Conservation (phyloP, 345 rosid genomes). For the Eucalyptus caleyi region DNA sequence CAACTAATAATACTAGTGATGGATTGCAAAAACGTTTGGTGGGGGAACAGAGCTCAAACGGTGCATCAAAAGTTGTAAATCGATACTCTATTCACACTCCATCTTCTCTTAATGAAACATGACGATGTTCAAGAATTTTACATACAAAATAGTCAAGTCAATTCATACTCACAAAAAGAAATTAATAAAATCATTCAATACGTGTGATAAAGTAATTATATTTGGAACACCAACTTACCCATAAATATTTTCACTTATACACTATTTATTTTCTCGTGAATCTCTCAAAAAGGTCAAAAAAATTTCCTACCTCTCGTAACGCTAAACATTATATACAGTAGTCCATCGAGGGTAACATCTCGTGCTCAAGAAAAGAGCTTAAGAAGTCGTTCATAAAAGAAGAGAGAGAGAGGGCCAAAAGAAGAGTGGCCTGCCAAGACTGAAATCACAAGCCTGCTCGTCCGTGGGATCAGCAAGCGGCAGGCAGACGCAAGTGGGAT, state of each 20-base stretch:
- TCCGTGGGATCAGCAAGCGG: neutral
- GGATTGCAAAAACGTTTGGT: neutral
- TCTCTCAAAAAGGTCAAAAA: neutral
- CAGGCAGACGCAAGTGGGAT: neutral
- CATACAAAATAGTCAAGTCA: fast-evolving
- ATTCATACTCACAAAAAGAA: neutral
- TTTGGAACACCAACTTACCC: neutral
- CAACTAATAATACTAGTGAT: fast-evolving
- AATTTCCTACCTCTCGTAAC: neutral
- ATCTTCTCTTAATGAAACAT: neutral
- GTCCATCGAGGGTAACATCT: neutral
- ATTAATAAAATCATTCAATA: neutral
- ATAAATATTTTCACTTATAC: neutral
- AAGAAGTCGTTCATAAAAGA: neutral
- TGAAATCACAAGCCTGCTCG: neutral
- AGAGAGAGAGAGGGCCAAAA: neutral
- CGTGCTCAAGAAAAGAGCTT: neutral
- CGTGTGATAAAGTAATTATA: fast-evolving
- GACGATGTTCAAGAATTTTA: neutral
- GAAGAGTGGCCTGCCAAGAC: neutral
- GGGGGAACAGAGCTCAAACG: fast-evolving
- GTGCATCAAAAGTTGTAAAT: fast-evolving
- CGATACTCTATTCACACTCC: fast-evolving
- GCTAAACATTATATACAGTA: neutral
- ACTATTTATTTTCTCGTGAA: neutral